phyloP scores from a whole-genome alignment of 192 early-diverging fungal species.

The Backusella australiensis region DNA sequence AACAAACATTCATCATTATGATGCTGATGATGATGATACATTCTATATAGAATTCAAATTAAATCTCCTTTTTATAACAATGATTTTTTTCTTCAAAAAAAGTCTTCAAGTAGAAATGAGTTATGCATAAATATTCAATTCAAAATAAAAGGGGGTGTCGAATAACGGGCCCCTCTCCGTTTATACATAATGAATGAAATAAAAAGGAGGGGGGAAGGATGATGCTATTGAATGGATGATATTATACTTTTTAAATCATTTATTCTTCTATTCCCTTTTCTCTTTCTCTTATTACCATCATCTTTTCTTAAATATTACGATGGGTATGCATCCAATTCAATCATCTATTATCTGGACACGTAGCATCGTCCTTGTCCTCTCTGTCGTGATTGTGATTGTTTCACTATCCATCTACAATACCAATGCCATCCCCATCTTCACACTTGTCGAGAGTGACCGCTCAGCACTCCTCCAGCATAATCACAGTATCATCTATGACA shows the following conservation, averaged over 20 bases:
- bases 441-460: neutral
- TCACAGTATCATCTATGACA: neutral
- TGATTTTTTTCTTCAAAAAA: neutral
- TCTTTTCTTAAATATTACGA: neutral
- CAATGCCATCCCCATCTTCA: constrained; percentile 8
- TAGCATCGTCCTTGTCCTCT: neutral
- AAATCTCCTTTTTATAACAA: neutral
- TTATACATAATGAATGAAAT: neutral
- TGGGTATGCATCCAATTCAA: neutral
- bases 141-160: neutral
- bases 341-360: constrained; percentile 14
- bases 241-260: neutral
- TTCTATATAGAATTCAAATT: neutral
- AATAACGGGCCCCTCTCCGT: neutral
- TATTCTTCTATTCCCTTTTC: neutral
- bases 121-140: neutral
- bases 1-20: neutral
- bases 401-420: constrained; percentile 8
- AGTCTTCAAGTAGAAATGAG: neutral
- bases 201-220: neutral
- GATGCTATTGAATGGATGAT: neutral
- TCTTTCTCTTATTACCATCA: neutral
- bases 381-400: constrained; percentile 1
- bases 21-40: neutral
- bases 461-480: neutral